Conservation (phyloP, 83 land plant genomes). For the Picea abies region DNA sequence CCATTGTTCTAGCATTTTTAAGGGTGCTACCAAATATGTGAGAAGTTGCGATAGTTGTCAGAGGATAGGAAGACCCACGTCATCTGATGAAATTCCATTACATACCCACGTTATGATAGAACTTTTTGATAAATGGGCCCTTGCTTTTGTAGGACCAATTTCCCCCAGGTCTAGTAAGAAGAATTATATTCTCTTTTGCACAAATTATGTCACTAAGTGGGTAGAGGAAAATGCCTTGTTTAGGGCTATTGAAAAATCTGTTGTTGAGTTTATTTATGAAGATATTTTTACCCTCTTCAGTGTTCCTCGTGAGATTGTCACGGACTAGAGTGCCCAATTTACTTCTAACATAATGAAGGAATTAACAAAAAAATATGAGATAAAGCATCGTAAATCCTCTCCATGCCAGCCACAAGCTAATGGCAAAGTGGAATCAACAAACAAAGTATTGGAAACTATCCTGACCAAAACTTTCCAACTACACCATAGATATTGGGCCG, state of each 20-base stretch:
- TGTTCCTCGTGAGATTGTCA: neutral
- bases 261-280: neutral
- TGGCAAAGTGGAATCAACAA: too few species aligned
- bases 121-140: neutral
- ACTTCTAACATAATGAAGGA: neutral
- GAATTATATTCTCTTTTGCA: neutral
- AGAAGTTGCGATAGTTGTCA: neutral
- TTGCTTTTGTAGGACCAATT: neutral
- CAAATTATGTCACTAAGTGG: neutral
- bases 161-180: neutral
- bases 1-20: neutral
- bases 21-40: neutral
- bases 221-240: neutral
- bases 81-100: neutral
- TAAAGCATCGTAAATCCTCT: too few species aligned
- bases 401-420: too few species aligned
- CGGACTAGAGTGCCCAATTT: neutral
- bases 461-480: too few species aligned
- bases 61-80: neutral
- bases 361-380: too few species aligned
- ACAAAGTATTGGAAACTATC: too few species aligned
- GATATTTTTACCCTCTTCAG: neutral
- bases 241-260: neutral
- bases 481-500: too few species aligned
- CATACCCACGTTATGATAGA: neutral